Conservation (phyloP, 176 grass and related monocot species). For the Cenchrus purpureus region DNA sequence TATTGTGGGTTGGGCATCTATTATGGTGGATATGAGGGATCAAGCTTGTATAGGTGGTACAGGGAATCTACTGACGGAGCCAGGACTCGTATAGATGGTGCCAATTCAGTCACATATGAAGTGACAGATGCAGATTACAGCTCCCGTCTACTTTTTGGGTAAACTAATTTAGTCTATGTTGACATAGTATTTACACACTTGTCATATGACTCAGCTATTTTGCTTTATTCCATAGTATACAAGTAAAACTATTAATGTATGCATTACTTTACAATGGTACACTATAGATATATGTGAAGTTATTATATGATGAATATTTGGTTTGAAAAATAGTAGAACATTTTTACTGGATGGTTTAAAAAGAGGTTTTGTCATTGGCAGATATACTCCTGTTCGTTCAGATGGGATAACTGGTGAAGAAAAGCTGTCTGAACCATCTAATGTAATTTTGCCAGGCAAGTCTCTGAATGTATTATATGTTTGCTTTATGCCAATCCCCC, state of each 20-base stretch:
- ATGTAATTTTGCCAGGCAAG: conserved; percentile 81
- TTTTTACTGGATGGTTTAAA: conserved; percentile 40
- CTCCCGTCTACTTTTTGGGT: conserved; percentile 84
- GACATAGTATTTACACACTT: conserved; percentile 17
- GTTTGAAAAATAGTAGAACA: not conserved
- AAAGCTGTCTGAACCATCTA: conserved; percentile 80
- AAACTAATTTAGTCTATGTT: conserved; percentile 48
- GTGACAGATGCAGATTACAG: conserved; percentile 93
- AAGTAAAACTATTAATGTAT: conserved; percentile 11
- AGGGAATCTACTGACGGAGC: conserved; percentile 83
- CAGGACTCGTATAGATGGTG: conserved; percentile 58
- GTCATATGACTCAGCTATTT: conserved; percentile 5
- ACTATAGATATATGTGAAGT: conserved; percentile 9
- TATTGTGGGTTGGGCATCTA: conserved; percentile 78
- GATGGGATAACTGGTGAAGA: conserved; percentile 77
- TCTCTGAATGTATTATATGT: conserved; percentile 10
- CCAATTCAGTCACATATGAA: conserved; percentile 83
- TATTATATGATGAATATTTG: conserved; percentile 12
- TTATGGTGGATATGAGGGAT: conserved; percentile 97
- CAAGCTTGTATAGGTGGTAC: conserved; percentile 89
- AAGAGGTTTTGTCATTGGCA: conserved; percentile 52
- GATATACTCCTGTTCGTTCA: conserved; percentile 93
- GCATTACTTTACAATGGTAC: not conserved
- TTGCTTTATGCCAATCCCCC: not conserved
- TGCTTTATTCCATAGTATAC: conserved; percentile 11